Base-by-base conservation (phyloP, 176 grass and related monocot species). In the Rhynchospora tenuis region DNA sequence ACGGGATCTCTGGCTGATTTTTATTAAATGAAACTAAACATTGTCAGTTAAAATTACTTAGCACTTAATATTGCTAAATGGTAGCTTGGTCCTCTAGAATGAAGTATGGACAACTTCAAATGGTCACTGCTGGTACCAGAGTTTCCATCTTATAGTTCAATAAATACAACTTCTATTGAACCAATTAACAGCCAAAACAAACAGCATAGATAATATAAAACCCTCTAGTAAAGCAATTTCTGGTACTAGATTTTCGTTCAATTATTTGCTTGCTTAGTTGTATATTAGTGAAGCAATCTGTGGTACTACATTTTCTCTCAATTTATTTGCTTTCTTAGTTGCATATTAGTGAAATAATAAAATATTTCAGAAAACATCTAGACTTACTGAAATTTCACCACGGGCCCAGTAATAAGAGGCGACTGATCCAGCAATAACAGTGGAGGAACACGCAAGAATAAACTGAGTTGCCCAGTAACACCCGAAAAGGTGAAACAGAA, bases 401-500 rank as follows among this genome's bases (percentile, higher is more conserved):
- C 76, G 86, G 0, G 93, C 89, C 96, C 96, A 99, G 76, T 95
- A 99, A 86, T 99, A 99, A 0, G 93, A 95, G 82, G 93, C 96
- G 71, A 99, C 96, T 15, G 96, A 95, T 83, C 96, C 96, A 11
- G 96, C 91, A 75, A 99, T 86, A 47, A 95, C 86, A 42, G 96
- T 99, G 45, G 93, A 91, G 64, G 93, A 99, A 81, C 90, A 93
- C 2, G 92, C 96, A 48, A 99, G 84, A 38, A 99, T 87, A 83
- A 99, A 99, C 24, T 99, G 93, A 28, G 96, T 99, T 1, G 93
- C 93, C 96, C 96, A 99, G 51, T 95, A 99, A 63, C 89, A 94
- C 20, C 96, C 96, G 76, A 99, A 90, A 27, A 99, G 86, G 86
- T 99, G 96, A 76, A 99, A 99, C 22, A 99, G 86, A 55, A 99